Conservation (phyloP, 2,329 filamentous ascomycete species). For the Tolypocladium tundrense region DNA sequence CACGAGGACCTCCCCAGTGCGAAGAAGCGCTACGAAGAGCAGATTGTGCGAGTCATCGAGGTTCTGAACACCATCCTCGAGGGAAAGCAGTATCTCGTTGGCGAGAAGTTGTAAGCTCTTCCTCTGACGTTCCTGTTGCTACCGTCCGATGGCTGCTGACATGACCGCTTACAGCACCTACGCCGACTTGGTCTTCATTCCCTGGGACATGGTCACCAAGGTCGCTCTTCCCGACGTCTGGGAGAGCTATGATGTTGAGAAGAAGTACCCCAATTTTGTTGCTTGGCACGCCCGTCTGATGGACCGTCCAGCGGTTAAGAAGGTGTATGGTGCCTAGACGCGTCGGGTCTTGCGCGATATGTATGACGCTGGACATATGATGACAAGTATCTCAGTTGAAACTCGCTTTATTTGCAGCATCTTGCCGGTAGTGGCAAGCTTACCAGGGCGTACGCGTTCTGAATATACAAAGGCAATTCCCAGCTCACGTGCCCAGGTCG, state of each 20-base stretch:
- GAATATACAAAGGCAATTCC: no score
- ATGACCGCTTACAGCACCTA: slow-evolving; percentile 15
- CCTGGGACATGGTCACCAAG: slow-evolving; percentile 15
- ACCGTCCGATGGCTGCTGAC: not conserved
- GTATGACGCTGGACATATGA: not conserved
- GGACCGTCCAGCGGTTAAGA: slow-evolving; percentile 19
- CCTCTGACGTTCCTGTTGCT: no score
- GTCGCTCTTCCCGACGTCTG: slow-evolving; percentile 8
- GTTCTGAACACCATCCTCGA: slow-evolving; percentile 22
- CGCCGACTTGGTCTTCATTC: slow-evolving; percentile 21
- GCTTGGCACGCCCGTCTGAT: slow-evolving; percentile 23
- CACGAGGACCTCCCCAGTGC: slow-evolving; percentile 16
- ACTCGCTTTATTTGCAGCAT: not conserved
- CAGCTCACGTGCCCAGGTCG: not conserved
- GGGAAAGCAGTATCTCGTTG: slow-evolving; percentile 23
- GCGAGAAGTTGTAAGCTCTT: slow-evolving; percentile 19
- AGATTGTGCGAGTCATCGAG: slow-evolving; percentile 17
- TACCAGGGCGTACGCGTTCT: not conserved
- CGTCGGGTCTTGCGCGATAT: not conserved
- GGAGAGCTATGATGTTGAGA: slow-evolving; percentile 15
- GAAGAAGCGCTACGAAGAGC: slow-evolving; percentile 19
- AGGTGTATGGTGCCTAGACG: slow-evolving; percentile 11
- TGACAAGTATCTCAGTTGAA: not conserved
- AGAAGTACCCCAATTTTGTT: slow-evolving; percentile 22
- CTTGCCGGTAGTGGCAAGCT: not conserved